These are phyloP conservation scores for Leccinum fuscescens DNA, from an alignment of 1,284 basidiomycete species.

Conservation along the genomic window DNA sequence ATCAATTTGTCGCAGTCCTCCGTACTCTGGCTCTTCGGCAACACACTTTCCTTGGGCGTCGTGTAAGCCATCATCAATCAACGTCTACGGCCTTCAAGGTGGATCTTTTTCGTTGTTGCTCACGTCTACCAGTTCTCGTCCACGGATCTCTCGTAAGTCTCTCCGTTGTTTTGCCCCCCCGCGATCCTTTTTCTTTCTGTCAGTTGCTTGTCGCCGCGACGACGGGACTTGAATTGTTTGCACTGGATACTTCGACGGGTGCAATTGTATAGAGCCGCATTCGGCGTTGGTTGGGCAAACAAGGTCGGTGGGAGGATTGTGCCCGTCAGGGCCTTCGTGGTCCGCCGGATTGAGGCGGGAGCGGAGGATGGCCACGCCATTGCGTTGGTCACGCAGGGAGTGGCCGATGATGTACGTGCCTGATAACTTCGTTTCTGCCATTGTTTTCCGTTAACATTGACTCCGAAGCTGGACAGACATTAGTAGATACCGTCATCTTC, in stretches of 20 bases:
- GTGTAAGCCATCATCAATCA: no score
- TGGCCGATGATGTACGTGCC: slow-evolving; percentile 57
- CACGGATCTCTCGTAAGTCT: no score
- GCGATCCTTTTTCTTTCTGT: slow-evolving; percentile 80
- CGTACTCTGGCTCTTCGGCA: no score
- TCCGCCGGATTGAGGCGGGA: slow-evolving; percentile 12
- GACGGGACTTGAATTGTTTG: slow-evolving; percentile 72
- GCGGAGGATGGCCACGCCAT: slow-evolving; percentile 39
- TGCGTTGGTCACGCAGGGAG: slow-evolving; percentile 58
- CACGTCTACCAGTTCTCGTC: no score
- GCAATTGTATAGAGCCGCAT: slow-evolving; percentile 74
- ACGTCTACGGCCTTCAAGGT: no score
- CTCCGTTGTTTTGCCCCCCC: no score
- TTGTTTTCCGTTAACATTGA: slow-evolving; percentile 13
- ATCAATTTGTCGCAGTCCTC: no score
- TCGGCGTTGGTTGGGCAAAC: slow-evolving; percentile 58
- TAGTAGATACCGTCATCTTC: slow-evolving; percentile 71
- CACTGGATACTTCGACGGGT: slow-evolving; percentile 78
- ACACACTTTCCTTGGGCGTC: no score
- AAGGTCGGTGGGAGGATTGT: slow-evolving; percentile 52
- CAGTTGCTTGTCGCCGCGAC: slow-evolving; percentile 82
- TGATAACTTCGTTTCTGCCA: not conserved
- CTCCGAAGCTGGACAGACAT: slow-evolving; percentile 23
- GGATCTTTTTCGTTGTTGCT: no score
- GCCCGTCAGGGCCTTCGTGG: slow-evolving; percentile 50